A percentile compares a stretch with the other conserved stretches of the same genome.
These are phyloP conservation scores for Brettanomyces naardenensis DNA, from an alignment of 805 yeast genomes.

Conservation along the genomic window DNA sequence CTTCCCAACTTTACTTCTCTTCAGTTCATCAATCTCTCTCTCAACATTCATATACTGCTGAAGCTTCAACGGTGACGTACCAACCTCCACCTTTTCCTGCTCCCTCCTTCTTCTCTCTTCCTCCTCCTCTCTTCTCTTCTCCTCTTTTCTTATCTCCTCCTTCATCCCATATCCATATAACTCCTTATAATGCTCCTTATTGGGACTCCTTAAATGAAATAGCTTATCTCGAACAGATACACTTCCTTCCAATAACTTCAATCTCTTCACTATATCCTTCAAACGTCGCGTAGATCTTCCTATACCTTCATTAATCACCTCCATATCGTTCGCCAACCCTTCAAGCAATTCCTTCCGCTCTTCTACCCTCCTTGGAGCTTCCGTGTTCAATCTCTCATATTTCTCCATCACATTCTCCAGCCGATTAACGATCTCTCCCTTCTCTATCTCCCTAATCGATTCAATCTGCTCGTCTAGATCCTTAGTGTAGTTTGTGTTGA, in stretches of 20 bases:
- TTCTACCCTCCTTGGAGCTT: conserved; percentile 16
- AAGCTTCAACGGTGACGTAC: conserved; percentile 13
- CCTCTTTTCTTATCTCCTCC: conserved; percentile 10
- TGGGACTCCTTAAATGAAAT: conserved; percentile 28
- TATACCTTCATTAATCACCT: conserved; percentile 3
- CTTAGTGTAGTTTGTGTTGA: conserved; percentile 15
- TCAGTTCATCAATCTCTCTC: conserved; percentile 18
- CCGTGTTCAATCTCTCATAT: conserved; percentile 9
- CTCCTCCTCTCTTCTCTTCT: neutral
- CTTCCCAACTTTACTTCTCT: conserved; percentile 12
- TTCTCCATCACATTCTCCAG: conserved; percentile 11
- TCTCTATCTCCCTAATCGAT: conserved; percentile 17
- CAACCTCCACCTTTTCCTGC: neutral
- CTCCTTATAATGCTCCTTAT: conserved; percentile 35
- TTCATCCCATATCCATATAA: conserved; percentile 26
- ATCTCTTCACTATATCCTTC: conserved; percentile 18
- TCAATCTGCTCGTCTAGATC: conserved; percentile 24
- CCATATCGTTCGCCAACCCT: conserved; percentile 13
- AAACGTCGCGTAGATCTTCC: conserved; percentile 12
- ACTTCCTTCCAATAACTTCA: conserved; percentile 27
- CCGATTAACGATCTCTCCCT: conserved; percentile 13
- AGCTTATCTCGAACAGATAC: conserved; percentile 31
- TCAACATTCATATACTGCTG: conserved; percentile 21
- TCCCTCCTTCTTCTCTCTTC: neutral
- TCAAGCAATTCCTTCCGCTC: conserved; percentile 27